phyloP scores from a whole-genome alignment of 768 basidiomycete genomes.

The Amanita molliuscula region DNA sequence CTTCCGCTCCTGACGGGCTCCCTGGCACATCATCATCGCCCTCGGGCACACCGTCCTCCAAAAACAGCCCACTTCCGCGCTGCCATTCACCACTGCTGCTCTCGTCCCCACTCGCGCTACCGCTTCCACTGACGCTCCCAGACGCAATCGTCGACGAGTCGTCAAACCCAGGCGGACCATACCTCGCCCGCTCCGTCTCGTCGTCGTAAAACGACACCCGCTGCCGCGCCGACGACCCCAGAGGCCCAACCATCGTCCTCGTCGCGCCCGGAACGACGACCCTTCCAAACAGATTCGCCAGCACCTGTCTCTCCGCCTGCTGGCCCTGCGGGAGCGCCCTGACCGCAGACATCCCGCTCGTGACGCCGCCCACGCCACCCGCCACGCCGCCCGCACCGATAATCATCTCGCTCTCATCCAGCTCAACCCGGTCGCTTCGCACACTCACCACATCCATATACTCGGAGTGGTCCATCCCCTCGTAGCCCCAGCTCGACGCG shows the following conservation, averaged over 20 bases:
- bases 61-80: slow-evolving; percentile 5
- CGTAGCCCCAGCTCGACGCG: slow-evolving; percentile 57
- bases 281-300: slow-evolving; percentile 7
- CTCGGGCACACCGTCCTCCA: slow-evolving; percentile 3
- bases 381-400: slow-evolving; percentile 9
- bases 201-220: slow-evolving; percentile 5
- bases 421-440: slow-evolving; percentile 27
- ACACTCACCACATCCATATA: slow-evolving; percentile 22
- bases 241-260: background rate
- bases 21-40: too few species aligned
- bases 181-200: slow-evolving; percentile 11
- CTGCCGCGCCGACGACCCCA: background rate
- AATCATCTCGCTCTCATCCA: slow-evolving; percentile 33
- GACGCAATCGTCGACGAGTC: slow-evolving; percentile 45
- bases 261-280: background rate
- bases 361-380: background rate
- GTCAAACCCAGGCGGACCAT: slow-evolving; percentile 24
- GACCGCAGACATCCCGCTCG: background rate
- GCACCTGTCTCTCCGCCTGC: too few species aligned
- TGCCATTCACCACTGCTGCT: slow-evolving; percentile 5
- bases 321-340: background rate
- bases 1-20: background rate
- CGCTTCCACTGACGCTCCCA: slow-evolving; percentile 28
- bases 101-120: background rate
- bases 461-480: slow-evolving; percentile 26